Evolutionary conservation across 2,329 filamentous ascomycete genomes (phyloP), one percentile per base, ranked within the genome.

Genomic region (Apiospora marii): DNA sequence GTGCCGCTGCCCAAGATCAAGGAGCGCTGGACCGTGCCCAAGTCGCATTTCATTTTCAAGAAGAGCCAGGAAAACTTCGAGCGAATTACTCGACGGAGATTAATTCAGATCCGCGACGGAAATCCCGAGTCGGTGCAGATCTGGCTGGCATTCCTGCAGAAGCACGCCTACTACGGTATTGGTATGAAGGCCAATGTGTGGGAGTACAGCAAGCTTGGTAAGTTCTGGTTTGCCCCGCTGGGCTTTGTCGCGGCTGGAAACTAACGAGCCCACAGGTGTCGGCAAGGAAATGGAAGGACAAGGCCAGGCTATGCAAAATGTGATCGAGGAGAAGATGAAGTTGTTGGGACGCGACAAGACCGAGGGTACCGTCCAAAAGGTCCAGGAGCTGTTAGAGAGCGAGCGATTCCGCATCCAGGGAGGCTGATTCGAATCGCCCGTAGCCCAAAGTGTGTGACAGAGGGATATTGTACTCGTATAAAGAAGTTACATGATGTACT

Each of bases 121-220:
- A 89, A 98, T 79, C 92, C 95, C 0, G 94, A 98, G 81, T 92
- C 91, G 0, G 95, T 99, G 48, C 93, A 97, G 83, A 83, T 95
- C 41, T 99, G 96, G 96, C 85, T 99, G 73, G 95, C 94, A 0
- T 98, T 97, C 81, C 82, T 99, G 80, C 90, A 93, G 80, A 97
- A 97, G 84, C 93, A 98, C 81, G 94, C 95, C 58, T 97, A 96
- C 81, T 94, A 97, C 77, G 96, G 96, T n/a, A 92, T 98, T 53
- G 96, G 96, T 78, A 97, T 99, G 95, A 99, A 99, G 88, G 96
- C 96, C 70, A 98, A 99, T 81, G 89, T 98, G 69, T 99, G 93
- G 91, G 94, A 98, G 80, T 95, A 94, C 83, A 91, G 93, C 79
- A 88, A 89, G 72, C 81, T 95, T 73, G 92, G 93, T 93, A 88